phyloP scores from a whole-genome alignment of 495 filamentous ascomycete species.

The Ascobolus immersus region DNA sequence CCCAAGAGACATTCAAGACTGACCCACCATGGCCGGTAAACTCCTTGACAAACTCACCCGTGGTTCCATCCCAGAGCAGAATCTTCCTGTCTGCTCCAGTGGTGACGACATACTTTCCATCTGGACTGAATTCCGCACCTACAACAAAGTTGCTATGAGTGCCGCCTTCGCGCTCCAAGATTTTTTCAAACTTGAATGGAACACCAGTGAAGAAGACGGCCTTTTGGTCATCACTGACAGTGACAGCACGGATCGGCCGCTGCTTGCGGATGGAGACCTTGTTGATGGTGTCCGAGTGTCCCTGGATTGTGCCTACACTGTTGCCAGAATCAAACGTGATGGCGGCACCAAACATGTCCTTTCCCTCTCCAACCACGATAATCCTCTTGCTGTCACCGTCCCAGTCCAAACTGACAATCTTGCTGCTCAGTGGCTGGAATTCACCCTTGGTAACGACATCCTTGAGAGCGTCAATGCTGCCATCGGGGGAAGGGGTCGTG shows the following conservation, averaged over 20 bases:
- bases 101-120: conserved; percentile 58
- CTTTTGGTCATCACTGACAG: conserved; percentile 67
- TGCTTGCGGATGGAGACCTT: conserved; percentile 71
- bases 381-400: conserved; percentile 91
- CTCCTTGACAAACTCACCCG: conserved; percentile 50
- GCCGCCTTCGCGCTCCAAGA: conserved; percentile 35
- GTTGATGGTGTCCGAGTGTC: conserved; percentile 77
- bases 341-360: conserved; percentile 58
- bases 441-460: conserved; percentile 42
- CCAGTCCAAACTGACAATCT: conserved; percentile 91
- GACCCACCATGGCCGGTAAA: conserved; percentile 80
- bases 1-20: conserved; percentile 79
- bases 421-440: conserved; percentile 79
- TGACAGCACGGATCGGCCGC: conserved; percentile 67
- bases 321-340: conserved; percentile 92
- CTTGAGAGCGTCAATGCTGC: conserved; percentile 23
- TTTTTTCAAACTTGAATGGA: conserved; percentile 77
- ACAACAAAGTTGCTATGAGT: conserved; percentile 75
- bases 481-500: too few relatives aligned
- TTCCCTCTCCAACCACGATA: conserved; percentile 84
- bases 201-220: conserved; percentile 81
- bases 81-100: conserved; percentile 76
- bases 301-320: conserved; percentile 74
- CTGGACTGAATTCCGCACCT: conserved; percentile 70
- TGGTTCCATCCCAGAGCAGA: conserved; percentile 86